Base-by-base conservation (phyloP, 768 basidiomycete genomes). In the Suillus decipiens region DNA sequence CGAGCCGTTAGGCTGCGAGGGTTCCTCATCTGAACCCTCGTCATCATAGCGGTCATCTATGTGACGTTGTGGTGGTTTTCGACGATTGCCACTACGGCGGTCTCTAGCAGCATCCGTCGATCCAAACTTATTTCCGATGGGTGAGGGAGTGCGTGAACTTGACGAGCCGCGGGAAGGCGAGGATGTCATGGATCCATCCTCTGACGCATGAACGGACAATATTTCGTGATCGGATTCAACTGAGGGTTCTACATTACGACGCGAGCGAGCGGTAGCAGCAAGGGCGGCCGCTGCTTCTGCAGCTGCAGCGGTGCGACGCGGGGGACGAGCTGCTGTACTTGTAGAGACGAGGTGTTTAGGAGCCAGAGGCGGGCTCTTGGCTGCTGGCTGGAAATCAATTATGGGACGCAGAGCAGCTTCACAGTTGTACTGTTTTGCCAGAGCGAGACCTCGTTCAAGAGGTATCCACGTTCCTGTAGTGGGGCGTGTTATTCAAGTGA, bases 381-480 rank as follows among this genome's bases (percentile, higher is more conserved):
- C 87, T 5, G 89, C 89, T 3, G 96, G 92, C 63, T 90, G 86
- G 71, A 96, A 98, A 74, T 99, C 95, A 65, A 99, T 92, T 65
- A 99, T 94, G 34, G 97, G 95, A 41, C 92, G 89, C 22, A 99
- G 82, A 19, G 92, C 81, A 24, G 80, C 72, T 70, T 97, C 95
- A 70, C 96, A 95, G 66, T 94, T 92, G 77, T 98, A 99, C 74
- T 98, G 95, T 70, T 86, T 92, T 31, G 95, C 91, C 34, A 99
- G 82, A 33, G 78, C 79, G 55, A 99, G 77, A 2, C 96, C 96
- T 62, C 95, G 84, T 57, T 96, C 94, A 63, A 96, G 87, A 24
- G 97, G 97, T 66, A 99, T 95, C 97, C 97, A 99, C 28, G 97
- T 99, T 15, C 97, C 97, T 99, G 70, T 36, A 41, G 19, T 56